Conservation (phyloP, 345 rosid species). For the Salix suchowensis region DNA sequence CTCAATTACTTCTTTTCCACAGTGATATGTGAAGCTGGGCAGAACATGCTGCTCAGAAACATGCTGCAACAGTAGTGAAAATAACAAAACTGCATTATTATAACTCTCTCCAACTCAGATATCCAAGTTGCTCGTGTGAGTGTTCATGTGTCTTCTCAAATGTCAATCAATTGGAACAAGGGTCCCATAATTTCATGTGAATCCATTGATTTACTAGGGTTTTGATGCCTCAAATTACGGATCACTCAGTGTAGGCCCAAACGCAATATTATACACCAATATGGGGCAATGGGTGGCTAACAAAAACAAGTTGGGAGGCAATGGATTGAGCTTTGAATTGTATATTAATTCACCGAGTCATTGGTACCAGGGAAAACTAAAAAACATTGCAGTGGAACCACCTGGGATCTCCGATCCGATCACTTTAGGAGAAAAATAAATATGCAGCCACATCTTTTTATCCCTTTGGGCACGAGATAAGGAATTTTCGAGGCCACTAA, state of each 20-base stretch:
- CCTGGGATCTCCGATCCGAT: conserved; percentile 9
- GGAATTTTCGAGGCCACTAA: conserved; percentile 17
- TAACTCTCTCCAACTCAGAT: neutral
- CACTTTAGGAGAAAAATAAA: neutral
- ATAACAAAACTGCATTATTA: neutral
- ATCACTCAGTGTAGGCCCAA: neutral
- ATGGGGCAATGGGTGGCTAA: neutral
- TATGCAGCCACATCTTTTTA: conserved; percentile 4
- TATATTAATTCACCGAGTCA: neutral
- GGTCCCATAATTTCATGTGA: neutral
- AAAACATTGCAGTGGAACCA: neutral
- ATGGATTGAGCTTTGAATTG: neutral
- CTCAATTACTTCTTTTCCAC: neutral
- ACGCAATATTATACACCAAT: neutral
- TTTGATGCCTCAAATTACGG: neutral
- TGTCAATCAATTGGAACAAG: neutral
- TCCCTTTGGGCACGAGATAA: conserved; percentile 9
- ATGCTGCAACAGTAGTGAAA: neutral
- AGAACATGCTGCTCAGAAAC: neutral
- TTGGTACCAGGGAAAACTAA: too few species aligned
- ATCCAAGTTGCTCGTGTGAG: neutral
- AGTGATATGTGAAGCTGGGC: neutral
- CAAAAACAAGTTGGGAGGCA: neutral
- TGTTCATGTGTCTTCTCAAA: neutral
- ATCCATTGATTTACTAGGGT: neutral